phyloP scores from a whole-genome alignment of 139 green algal species.

The Mychonastes homosphaera region DNA sequence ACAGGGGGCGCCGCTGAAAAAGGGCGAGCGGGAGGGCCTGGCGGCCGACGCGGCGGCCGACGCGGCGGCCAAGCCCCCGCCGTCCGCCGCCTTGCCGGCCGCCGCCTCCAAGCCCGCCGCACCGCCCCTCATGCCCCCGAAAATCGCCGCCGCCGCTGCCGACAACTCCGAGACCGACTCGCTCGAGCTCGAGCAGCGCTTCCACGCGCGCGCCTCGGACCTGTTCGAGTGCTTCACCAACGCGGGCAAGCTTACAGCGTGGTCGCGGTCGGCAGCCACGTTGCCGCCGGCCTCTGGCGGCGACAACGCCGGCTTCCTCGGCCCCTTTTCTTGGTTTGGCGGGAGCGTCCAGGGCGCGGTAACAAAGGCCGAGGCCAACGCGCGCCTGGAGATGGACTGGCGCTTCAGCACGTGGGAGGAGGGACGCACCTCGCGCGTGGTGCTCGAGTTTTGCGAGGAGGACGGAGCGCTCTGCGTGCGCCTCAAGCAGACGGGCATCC shows the following conservation, averaged over 20 bases:
- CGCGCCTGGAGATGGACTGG: slow-evolving; percentile 64
- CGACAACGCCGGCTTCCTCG: not conserved
- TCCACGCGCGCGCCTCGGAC: slow-evolving; percentile 55
- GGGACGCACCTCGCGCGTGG: slow-evolving; percentile 40
- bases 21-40: too few relatives aligned
- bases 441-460: not conserved
- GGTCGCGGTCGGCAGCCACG: slow-evolving; percentile 13
- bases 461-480: slow-evolving; percentile 9
- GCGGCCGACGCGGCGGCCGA: too few relatives aligned
- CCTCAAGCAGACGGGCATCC: slow-evolving; percentile 65
- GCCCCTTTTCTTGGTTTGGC: slow-evolving; percentile 43
- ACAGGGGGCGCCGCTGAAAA: too few relatives aligned
- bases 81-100: too few relatives aligned
- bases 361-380: slow-evolving; percentile 38
- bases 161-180: too few relatives aligned
- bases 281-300: slow-evolving; percentile 23
- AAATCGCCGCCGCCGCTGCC: too few relatives aligned
- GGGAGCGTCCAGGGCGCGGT: slow-evolving; percentile 53
- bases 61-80: too few relatives aligned
- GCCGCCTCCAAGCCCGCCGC: too few relatives aligned
- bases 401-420: slow-evolving; percentile 78
- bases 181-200: slow-evolving; percentile 53
- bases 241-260: slow-evolving; percentile 23
- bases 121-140: too few relatives aligned
- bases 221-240: slow-evolving; percentile 75